Conservation (phyloP, 768 basidiomycete species). For the Nevesoporus exiguus region DNA sequence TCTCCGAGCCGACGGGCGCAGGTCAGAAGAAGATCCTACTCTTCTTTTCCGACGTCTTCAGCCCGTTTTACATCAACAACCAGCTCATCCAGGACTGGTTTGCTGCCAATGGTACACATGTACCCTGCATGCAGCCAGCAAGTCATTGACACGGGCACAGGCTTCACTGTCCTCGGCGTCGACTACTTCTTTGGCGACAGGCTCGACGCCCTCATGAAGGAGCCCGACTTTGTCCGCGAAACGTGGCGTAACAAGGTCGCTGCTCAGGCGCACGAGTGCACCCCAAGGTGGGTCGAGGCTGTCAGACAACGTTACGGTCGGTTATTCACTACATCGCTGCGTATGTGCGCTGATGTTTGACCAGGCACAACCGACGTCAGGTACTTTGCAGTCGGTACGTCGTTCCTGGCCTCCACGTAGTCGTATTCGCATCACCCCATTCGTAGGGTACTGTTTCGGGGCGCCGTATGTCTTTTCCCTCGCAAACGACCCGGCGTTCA, state of each 20-base stretch:
- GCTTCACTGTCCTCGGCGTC: slow-evolving; percentile 11
- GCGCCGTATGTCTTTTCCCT: slow-evolving; percentile 49
- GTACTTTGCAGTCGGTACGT: slow-evolving; percentile 45
- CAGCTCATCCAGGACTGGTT: slow-evolving; percentile 63
- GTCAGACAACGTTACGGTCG: slow-evolving; percentile 49
- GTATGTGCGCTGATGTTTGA: slow-evolving; percentile 5
- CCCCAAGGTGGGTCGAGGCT: slow-evolving; percentile 51
- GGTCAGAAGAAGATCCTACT: slow-evolving; percentile 46
- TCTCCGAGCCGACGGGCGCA: slow-evolving; percentile 38
- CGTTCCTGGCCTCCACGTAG: neutral
- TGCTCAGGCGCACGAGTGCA: slow-evolving; percentile 35
- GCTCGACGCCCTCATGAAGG: slow-evolving; percentile 38
- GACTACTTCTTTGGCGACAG: slow-evolving; percentile 66
- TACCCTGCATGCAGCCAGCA: too few relatives aligned
- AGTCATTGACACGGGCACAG: neutral
- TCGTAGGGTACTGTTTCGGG: slow-evolving; percentile 56
- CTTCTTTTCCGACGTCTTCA: slow-evolving; percentile 57
- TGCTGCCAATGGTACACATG: slow-evolving; percentile 48
- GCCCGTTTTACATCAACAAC: slow-evolving; percentile 54
- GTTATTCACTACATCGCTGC: neutral
- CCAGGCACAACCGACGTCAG: slow-evolving; percentile 29
- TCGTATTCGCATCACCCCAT: neutral
- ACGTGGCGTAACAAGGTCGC: slow-evolving; percentile 42
- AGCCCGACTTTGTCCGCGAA: slow-evolving; percentile 35
- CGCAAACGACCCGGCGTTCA: slow-evolving; percentile 38